Conservation (phyloP, 441 rosid species). For the Dalechampia spathulata region DNA sequence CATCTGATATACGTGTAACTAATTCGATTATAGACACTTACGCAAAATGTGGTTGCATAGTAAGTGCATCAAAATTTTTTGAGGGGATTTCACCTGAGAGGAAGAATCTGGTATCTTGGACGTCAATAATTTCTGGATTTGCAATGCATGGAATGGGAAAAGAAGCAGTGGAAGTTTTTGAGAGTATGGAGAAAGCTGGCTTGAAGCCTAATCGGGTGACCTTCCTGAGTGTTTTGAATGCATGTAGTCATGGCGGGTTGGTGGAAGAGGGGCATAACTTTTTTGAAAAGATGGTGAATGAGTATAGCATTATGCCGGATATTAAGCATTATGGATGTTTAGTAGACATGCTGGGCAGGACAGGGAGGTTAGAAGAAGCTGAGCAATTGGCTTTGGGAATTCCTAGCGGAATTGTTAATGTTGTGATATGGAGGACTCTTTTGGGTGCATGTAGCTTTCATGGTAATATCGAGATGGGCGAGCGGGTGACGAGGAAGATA, state of each 20-base stretch:
- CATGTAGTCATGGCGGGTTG: conserved; percentile 85
- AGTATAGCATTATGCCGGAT: conserved; percentile 43
- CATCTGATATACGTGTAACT: conserved; percentile 49
- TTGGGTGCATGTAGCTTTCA: conserved; percentile 81
- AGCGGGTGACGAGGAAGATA: conserved; percentile 57
- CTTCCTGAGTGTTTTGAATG: conserved; percentile 67
- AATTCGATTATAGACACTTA: conserved; percentile 64
- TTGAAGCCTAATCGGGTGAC: conserved; percentile 62
- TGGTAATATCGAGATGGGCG: conserved; percentile 65
- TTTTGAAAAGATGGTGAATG: conserved; percentile 51
- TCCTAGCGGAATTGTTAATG: conserved; percentile 40
- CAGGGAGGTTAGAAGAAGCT: conserved; percentile 75
- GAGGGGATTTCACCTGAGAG: conserved; percentile 31
- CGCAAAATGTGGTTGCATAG: conserved; percentile 70
- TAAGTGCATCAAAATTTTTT: conserved; percentile 48
- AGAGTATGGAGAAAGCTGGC: conserved; percentile 50
- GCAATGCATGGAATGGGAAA: conserved; percentile 79
- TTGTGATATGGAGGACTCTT: conserved; percentile 69
- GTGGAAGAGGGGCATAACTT: conserved; percentile 69
- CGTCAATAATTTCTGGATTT: conserved; percentile 64
- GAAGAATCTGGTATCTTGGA: conserved; percentile 78
- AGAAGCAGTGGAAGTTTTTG: conserved; percentile 52
- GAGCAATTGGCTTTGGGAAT: conserved; percentile 59
- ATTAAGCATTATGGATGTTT: conserved; percentile 73
- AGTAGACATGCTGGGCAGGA: conserved; percentile 77